These are phyloP conservation scores for Phytophthora chlamydospora DNA, from an alignment of 352 stramenopile species.

Conservation along the genomic window DNA sequence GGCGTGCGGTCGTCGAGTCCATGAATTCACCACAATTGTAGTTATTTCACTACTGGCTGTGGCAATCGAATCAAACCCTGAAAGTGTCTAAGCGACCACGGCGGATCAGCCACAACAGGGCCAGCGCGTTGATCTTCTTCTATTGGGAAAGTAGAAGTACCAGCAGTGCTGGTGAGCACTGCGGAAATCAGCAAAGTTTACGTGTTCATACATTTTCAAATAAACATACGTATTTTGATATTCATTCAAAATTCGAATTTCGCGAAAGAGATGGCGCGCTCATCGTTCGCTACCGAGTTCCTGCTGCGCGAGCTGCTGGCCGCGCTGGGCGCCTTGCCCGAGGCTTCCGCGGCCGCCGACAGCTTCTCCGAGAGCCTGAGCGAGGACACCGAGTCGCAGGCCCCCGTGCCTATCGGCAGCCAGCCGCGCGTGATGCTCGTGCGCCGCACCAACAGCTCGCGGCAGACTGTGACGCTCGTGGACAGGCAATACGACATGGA, in stretches of 20 bases:
- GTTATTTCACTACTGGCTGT: no score
- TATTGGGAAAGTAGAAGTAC: no score
- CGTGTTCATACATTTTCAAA: constrained; percentile 4
- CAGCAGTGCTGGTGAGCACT: no score
- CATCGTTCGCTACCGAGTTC: constrained; percentile 51
- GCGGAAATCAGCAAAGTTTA: no score
- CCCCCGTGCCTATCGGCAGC: neutral
- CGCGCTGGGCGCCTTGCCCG: constrained; percentile 40
- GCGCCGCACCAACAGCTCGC: constrained; percentile 42
- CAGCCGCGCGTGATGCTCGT: constrained; percentile 61
- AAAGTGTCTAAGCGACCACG: no score
- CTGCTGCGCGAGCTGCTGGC: constrained; percentile 60
- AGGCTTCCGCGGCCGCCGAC: constrained; percentile 9
- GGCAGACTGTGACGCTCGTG: constrained; percentile 53
- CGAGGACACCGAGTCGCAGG: constrained; percentile 67
- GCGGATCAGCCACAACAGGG: no score
- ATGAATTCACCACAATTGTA: no score
- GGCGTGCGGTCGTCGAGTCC: no score
- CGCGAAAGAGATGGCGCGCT: constrained; percentile 13
- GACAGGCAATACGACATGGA: constrained; percentile 54
- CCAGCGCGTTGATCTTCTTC: no score
- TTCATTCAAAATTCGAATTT: constrained; percentile 3
- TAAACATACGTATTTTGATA: no score
- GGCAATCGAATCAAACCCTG: no score
- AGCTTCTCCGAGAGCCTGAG: constrained; percentile 48